Evolutionary conservation across 345 rosid species (phyloP).

Genomic region (Linum trigynum): DNA sequence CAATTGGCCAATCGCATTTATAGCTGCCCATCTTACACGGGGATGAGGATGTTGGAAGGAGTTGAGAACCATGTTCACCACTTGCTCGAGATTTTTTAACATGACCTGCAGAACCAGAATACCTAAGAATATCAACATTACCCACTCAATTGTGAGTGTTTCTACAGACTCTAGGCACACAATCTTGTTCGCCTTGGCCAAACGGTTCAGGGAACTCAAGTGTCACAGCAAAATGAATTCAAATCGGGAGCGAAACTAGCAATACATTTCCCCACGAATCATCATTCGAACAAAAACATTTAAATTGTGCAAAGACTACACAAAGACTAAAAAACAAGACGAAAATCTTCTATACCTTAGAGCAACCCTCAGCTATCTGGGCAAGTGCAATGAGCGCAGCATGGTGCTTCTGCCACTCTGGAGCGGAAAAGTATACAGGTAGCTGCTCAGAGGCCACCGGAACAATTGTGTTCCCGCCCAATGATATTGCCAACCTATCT

Average conservation of each 20-base stretch:
- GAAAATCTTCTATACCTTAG: conserved; percentile 47
- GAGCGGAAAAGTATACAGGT: conserved; percentile 75
- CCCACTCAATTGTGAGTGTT: too few relatives aligned
- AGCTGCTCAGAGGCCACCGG: conserved; percentile 93
- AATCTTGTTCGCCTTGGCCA: too few relatives aligned
- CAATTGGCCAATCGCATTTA: conserved; percentile 93
- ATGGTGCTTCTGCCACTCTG: conserved; percentile 98
- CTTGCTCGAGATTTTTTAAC: conserved; percentile 84
- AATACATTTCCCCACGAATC: too few relatives aligned
- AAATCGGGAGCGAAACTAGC: too few relatives aligned
- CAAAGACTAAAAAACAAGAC: not conserved
- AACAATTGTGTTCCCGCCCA: conserved; percentile 95
- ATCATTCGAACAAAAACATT: too few relatives aligned
- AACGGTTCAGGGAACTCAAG: too few relatives aligned
- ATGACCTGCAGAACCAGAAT: conserved; percentile 47
- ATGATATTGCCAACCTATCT: conserved; percentile 84
- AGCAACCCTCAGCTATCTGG: conserved; percentile 98
- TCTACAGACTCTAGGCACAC: too few relatives aligned
- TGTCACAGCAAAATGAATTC: too few relatives aligned
- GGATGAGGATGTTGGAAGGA: conserved; percentile 87
- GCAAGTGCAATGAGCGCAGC: conserved; percentile 96
- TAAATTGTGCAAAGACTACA: too few relatives aligned
- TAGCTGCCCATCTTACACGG: conserved; percentile 99
- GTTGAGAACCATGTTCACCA: conserved; percentile 72
- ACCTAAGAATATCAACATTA: conserved; percentile 1